Evolutionary conservation across 345 rosid species (phyloP), one percentile per base, ranked within the genome.

Genomic region (Pseudoturritis turrita): DNA sequence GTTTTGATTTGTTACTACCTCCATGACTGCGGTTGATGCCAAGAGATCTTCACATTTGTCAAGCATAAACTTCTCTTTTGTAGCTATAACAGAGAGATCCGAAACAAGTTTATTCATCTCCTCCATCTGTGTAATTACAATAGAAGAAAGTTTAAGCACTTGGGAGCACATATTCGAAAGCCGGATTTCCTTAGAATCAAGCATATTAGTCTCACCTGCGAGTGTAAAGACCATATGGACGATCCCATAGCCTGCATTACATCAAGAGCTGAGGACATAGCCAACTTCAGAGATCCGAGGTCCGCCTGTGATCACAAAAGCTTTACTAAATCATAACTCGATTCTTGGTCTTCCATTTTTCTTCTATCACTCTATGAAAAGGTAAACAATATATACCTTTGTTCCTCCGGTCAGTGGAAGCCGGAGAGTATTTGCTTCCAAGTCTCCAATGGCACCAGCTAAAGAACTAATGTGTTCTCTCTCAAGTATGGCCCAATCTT

Each of bases 181-280:
- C 45, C 10, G 2, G 0, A 60, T 8, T 41, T 40, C 0, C 5
- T 61, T 61, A 17, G 39, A 3, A 10, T 58, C 31, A 58, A 13
- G 47, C 37, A 37, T 13, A 21, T 11, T 62, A 44, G 7, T 44
- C 90, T 84, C 57, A 92, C 98, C 88, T 77, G 85, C 9, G 89
- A 82, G 52, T 82, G 79, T 69, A 85, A 80, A 54, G 87, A 81
- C 72, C 80, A 82, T 28, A 87, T 83, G 64, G 93, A 87, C 64
- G 88, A 80, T 87, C 90, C 96, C 81, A 87, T 85, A 51, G 82
- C 83, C 74, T 84, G 88, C 96, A 94, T 84, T 66, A 94, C 87
- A 70, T 88, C 93, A 61, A 89, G 84, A 65, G 96, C 97, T 37
- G 96, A 89, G 81, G 84, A 82, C 83, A 91, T 68, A 77, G 96